A percentile compares a stretch with the other conserved stretches of the same genome.
Evolutionary conservation across 768 basidiomycete genomes (phyloP).

Genomic region (Collybia nuda): DNA sequence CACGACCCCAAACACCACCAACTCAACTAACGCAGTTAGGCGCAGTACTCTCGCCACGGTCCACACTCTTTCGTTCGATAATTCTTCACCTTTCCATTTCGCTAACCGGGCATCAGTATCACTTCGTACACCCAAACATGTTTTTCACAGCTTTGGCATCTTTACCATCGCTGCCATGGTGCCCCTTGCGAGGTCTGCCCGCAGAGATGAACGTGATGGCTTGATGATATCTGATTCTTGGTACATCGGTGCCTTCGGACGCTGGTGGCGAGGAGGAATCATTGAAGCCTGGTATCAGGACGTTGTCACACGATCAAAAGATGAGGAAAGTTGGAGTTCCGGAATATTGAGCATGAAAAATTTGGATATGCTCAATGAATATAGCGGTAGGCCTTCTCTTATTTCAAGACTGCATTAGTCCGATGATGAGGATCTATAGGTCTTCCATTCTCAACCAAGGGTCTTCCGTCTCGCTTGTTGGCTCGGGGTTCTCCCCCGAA

Average conservation of each 20-base stretch:
- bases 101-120: conserved; percentile 91
- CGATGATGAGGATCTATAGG: conserved; percentile 28
- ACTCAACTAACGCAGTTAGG: conserved; percentile 18
- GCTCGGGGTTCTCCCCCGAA: conserved; percentile 53
- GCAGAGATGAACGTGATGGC: conserved; percentile 39
- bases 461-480: conserved; percentile 39
- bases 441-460: conserved; percentile 51
- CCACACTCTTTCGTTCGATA: conserved; percentile 30
- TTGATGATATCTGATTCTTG: conserved; percentile 73
- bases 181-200: conserved; percentile 46
- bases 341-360: conserved; percentile 78
- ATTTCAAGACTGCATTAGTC: conserved; percentile 3
- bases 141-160: conserved; percentile 83
- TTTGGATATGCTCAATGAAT: conserved; percentile 67
- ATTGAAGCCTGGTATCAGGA: conserved; percentile 81
- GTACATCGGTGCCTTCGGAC: conserved; percentile 90
- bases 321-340: conserved; percentile 74
- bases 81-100: conserved; percentile 72
- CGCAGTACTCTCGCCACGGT: conserved; percentile 25
- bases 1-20: conserved; percentile 22
- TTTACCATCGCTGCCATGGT: conserved; percentile 83
- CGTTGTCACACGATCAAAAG: conserved; percentile 59
- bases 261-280: conserved; percentile 87
- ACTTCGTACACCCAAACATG: conserved; percentile 86
- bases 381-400: conserved; percentile 47